Conservation (phyloP, 2,329 filamentous ascomycete genomes). For the Basipetospora chlamydospora region DNA sequence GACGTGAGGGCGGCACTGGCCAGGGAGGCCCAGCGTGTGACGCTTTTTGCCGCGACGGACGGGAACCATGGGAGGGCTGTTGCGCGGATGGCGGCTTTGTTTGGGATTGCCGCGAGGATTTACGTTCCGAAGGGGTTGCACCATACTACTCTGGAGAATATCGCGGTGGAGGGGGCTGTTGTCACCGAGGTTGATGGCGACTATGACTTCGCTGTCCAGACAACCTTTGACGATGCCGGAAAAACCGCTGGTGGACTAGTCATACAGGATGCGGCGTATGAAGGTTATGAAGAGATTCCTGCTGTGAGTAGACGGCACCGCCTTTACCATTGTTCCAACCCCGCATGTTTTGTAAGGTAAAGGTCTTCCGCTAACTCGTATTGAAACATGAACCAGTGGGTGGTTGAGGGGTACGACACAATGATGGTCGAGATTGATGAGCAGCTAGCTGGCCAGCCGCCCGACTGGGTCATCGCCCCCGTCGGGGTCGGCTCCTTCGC, state of each 20-base stretch:
- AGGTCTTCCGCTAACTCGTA: too few species aligned
- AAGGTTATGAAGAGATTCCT: conserved; percentile 52
- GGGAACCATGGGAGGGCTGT: conserved; percentile 67
- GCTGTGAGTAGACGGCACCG: conserved; percentile 29
- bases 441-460: conserved; percentile 29
- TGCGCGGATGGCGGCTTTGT: conserved; percentile 48
- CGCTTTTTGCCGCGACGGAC: conserved; percentile 51
- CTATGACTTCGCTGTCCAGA: conserved; percentile 49
- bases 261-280: conserved; percentile 55
- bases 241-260: conserved; percentile 30
- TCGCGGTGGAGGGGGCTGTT: conserved; percentile 47
- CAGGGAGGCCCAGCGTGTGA: conserved; percentile 15
- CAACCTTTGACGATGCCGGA: conserved; percentile 28
- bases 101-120: conserved; percentile 41
- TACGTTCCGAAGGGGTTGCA: conserved; percentile 49
- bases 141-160: conserved; percentile 33
- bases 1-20: conserved; percentile 21
- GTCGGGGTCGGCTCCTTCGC: conserved; percentile 62
- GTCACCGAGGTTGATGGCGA: conserved; percentile 39
- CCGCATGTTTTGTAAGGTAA: too few species aligned
- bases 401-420: conserved; percentile 64
- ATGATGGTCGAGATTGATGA: conserved; percentile 54
- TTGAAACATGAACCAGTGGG: too few species aligned
- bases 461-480: conserved; percentile 42
- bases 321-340: too few species aligned